Base-by-base conservation (phyloP, 257 asterid species). In the Pogostemon cablin region DNA sequence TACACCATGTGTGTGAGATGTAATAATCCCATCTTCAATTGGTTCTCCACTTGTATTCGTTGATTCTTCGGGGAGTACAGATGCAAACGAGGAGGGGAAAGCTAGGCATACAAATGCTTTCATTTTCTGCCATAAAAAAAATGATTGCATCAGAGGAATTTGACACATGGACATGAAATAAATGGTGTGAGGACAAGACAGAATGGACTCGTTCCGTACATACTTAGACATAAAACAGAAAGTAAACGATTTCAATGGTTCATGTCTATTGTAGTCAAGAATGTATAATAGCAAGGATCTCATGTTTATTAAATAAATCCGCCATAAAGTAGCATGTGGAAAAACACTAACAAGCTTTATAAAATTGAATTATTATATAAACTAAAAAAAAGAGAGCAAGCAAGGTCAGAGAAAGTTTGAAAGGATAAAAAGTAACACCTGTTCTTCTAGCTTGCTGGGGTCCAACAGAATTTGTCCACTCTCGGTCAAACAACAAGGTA, bases 401-500 rank as follows among this genome's bases (percentile, higher is more conserved):
- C 35, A 58, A 67, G 67, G 50, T 49, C 11, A 61, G 12, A 44
- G 49, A 66, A 2, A 74, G 17, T 50, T 37, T 49, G 49, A 66
- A 2, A 74, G 17, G 56, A 47, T 49, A 57, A 40, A 15, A 43
- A 40, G 62, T 11, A 41, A 41, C 69, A 93, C 98, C 97, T 91
- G 84, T 74, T 93, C 99, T 77, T 93, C 99, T 39, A 73, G 75
- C 82, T 87, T 89, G 86, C 50, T 81, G 3, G 97, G 97, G 78
- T 93, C 99, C 86, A 93, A 68, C 62, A 91, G 63, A 71, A 85
- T 75, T n/a, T 73, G 61, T 65, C 92, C 91, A 73, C 76, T 83
- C 69, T 91, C 86, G 3, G 91, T 80, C 67, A 93, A 66, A 66
- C 89, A 85, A 68, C 99, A 93, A 61, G 87, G 66, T 72, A 91